A percentile compares a stretch with the other conserved stretches of the same genome.
Evolutionary conservation across 768 basidiomycete genomes (phyloP).

Genomic region (Vishniacozyma victoriae): DNA sequence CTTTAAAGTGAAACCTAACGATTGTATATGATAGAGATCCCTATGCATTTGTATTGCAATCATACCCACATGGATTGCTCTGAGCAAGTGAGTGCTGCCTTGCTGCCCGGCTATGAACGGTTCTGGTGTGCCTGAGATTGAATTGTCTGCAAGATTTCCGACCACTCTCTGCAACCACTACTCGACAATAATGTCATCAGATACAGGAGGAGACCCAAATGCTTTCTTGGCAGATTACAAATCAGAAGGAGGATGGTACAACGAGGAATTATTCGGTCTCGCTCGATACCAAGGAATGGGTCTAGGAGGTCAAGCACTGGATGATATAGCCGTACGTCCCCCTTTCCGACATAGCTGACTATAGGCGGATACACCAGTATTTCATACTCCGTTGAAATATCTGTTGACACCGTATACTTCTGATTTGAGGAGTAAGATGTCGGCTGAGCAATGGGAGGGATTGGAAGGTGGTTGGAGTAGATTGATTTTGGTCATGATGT

Average conservation of each 20-base stretch:
- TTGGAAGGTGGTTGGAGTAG: slow-evolving; percentile 75
- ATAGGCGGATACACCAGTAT: slow-evolving; percentile 69
- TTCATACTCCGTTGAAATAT: slow-evolving; percentile 70
- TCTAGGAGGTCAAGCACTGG: slow-evolving; percentile 66
- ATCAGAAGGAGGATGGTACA: slow-evolving; percentile 33
- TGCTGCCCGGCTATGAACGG: too few relatives aligned
- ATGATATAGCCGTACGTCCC: slow-evolving; percentile 62
- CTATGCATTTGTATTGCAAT: too few relatives aligned
- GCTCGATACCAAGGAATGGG: slow-evolving; percentile 50
- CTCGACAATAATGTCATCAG: not conserved
- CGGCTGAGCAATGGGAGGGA: slow-evolving; percentile 60
- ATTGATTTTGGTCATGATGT: slow-evolving; percentile 91
- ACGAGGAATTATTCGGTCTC: slow-evolving; percentile 33
- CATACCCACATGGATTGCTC: too few relatives aligned
- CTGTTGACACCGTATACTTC: slow-evolving; percentile 77
- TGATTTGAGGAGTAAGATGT: slow-evolving; percentile 58
- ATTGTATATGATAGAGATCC: too few relatives aligned
- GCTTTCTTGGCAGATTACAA: slow-evolving; percentile 15
- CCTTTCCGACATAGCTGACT: too few relatives aligned
- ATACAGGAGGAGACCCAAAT: slow-evolving; percentile 3
- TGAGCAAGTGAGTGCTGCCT: too few relatives aligned
- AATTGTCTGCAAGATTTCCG: too few relatives aligned
- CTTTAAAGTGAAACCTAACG: too few relatives aligned
- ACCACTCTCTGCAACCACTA: too few relatives aligned
- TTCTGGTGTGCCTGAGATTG: too few relatives aligned